Conservation (phyloP, 176 grass and related monocot species). For the Tuctoria greenei region DNA sequence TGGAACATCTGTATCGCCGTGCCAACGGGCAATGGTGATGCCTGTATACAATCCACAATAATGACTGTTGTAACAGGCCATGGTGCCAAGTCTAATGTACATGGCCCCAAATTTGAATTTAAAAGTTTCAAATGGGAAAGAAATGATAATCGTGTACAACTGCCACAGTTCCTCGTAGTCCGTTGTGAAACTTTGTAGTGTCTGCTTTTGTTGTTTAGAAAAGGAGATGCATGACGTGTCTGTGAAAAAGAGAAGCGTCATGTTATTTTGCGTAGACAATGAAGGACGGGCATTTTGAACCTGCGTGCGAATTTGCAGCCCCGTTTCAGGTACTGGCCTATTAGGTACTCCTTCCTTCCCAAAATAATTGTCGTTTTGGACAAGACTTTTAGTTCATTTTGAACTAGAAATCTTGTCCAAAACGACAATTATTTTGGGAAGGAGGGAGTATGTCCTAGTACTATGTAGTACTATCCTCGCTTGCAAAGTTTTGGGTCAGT, state of each 20-base stretch:
- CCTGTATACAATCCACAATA: constrained; percentile 36
- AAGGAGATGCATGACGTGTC: background rate
- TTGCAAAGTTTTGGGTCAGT: no score
- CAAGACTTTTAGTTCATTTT: no score
- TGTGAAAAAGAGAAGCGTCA: background rate
- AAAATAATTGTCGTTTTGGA: no score
- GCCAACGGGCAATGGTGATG: constrained; percentile 57
- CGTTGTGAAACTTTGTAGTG: background rate
- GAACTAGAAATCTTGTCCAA: no score
- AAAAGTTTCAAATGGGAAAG: constrained; percentile 31
- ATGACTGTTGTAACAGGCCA: constrained; percentile 26
- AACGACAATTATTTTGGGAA: no score
- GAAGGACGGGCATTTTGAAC: background rate
- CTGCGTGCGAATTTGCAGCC: background rate
- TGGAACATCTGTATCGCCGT: constrained; percentile 54
- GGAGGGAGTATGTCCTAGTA: no score
- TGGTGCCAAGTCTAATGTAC: constrained; percentile 31
- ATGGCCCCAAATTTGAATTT: constrained; percentile 26
- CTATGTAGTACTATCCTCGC: background rate
- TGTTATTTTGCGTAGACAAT: background rate
- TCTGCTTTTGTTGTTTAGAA: background rate
- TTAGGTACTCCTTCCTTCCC: no score
- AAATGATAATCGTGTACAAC: constrained; percentile 43
- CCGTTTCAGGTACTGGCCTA: background rate
- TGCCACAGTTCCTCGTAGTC: no score